These are phyloP conservation scores for Pseudogymnoascus sp. DNA, from an alignment of 2,329 filamentous ascomycete species.

Conservation along the genomic window DNA sequence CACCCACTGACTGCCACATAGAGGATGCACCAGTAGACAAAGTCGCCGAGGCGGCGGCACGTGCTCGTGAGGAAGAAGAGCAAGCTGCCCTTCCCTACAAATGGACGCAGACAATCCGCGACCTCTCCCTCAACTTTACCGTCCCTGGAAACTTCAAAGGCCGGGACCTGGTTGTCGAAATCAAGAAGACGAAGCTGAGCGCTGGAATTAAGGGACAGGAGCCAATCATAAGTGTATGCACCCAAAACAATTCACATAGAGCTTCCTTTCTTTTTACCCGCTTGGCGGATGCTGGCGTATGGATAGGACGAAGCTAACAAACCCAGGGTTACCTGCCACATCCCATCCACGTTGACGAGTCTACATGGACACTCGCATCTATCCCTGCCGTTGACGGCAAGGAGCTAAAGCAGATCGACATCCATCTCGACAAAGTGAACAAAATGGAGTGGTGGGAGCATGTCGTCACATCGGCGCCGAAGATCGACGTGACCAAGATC, in stretches of 20 bases:
- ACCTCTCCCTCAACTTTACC: constrained; percentile 71
- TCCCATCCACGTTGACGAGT: constrained; percentile 74
- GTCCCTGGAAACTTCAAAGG: constrained; percentile 80
- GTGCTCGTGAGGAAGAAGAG: constrained; percentile 72
- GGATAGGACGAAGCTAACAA: neutral
- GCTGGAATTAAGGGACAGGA: constrained; percentile 85
- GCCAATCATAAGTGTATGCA: constrained; percentile 68
- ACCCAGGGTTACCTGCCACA: constrained; percentile 78
- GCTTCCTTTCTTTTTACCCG: neutral
- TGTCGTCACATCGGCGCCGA: constrained; percentile 77
- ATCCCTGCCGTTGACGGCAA: constrained; percentile 51
- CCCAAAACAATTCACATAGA: neutral
- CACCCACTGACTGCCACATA: neutral
- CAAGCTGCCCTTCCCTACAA: constrained; percentile 92
- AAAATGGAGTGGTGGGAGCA: constrained; percentile 99
- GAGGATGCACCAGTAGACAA: constrained; percentile 36
- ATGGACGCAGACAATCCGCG: constrained; percentile 89
- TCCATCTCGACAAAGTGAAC: constrained; percentile 92
- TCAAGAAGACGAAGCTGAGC: constrained; percentile 71
- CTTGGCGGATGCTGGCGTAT: neutral
- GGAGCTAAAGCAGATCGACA: constrained; percentile 60
- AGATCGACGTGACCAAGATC: constrained; percentile 94
- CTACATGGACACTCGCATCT: constrained; percentile 83
- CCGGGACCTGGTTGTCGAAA: constrained; percentile 72
- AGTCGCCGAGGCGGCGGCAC: constrained; percentile 49